Conservation (phyloP, 2,329 filamentous ascomycete genomes). For the Colletotrichum spaethianum region DNA sequence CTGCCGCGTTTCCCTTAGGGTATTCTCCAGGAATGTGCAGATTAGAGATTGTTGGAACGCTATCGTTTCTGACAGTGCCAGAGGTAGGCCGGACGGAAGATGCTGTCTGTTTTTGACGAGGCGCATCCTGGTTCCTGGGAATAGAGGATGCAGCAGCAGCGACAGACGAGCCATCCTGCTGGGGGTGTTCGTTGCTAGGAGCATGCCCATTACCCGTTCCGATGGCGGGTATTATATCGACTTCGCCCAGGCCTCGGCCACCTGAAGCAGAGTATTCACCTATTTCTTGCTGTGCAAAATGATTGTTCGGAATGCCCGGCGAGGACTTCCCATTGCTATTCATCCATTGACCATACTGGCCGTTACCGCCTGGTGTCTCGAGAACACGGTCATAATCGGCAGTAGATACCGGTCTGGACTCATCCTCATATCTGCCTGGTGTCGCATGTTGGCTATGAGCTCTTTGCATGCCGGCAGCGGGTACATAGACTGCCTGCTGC, state of each 20-base stretch:
- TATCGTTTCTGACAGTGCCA: constrained; percentile 53
- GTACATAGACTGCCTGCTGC: constrained; percentile 18
- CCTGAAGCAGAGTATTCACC: constrained; percentile 1
- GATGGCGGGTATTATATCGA: not conserved
- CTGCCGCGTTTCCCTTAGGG: constrained; percentile 54
- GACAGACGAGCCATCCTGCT: not conserved
- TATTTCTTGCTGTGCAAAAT: not conserved
- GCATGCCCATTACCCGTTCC: not conserved
- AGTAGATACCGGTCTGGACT: not conserved
- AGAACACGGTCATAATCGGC: constrained; percentile 4
- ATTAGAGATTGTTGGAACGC: constrained; percentile 72
- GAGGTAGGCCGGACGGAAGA: constrained; percentile 46
- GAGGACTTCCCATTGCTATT: constrained; percentile 13
- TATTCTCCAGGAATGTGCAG: constrained; percentile 80
- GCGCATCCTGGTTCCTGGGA: not conserved
- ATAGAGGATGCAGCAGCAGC: not conserved
- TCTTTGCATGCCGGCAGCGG: constrained; percentile 18
- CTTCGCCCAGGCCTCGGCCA: not conserved
- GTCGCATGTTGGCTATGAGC: constrained; percentile 19
- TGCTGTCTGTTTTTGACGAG: constrained; percentile 14
- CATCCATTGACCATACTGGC: constrained; percentile 40
- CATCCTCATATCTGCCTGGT: not conserved
- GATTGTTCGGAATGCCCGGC: not conserved
- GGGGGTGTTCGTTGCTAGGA: not conserved
- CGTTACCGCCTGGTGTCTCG: constrained; percentile 37